Evolutionary conservation across 2,329 filamentous ascomycete genomes (phyloP), one percentile per base, ranked within the genome.

Genomic region (Lecanicillium sp.): DNA sequence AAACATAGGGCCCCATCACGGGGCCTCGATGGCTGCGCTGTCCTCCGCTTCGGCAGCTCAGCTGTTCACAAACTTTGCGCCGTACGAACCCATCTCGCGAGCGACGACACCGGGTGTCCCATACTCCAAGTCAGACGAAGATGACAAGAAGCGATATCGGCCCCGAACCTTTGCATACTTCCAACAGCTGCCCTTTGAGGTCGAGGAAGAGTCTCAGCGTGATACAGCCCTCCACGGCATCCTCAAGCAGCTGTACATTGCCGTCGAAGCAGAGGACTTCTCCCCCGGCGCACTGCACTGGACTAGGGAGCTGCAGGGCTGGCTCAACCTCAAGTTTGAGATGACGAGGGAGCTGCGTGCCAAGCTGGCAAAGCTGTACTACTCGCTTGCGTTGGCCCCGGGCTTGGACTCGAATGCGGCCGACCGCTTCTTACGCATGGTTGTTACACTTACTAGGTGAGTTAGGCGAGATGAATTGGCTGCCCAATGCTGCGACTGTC

Each of bases 321-420:
- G 94, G 92, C 72, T 98, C 48, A 85, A 83, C 38, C 78, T 98
- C 62, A 98, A 98, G 70, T 98, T 98, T 57, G 90, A 98, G 64
- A 87, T 95, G 57, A 86, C 87, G 34, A 79, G 85, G 51, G 81
- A 83, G 56, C 80, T 89, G 49, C 76, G 94, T 42, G 80, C 88
- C 35, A 86, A 78, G 60, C 75, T 98, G 20, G 85, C 92, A 20
- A 85, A 83, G 64, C 72, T 98, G 28, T 98, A 95, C 65, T 98
- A 95, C 63, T 88, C 95, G 64, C 81, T 98, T 43, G 75, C 87
- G 5, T 72, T 98, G 44, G 86, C 92, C 19, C 92, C 90, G 0
- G 92, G 94, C 4, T 71, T 98, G 40, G 90, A 96, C 54, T 75
- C 77, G 37, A 73, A 73, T 43, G 80, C 89, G 8, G 76, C 87